Conservation (phyloP, 2,329 filamentous ascomycete genomes). For the Hysterium pulicare region DNA sequence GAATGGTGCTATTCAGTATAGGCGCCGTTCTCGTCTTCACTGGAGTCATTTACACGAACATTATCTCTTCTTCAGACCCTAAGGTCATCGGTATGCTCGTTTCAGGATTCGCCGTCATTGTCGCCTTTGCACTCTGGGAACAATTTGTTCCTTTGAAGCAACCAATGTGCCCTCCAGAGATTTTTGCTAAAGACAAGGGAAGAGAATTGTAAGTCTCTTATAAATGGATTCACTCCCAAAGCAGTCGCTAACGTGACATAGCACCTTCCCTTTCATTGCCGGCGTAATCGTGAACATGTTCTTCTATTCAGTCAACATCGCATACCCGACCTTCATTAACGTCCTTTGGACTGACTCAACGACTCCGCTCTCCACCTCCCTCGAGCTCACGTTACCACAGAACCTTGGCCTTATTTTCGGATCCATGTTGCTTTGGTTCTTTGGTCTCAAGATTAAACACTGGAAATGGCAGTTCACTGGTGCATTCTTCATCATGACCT, state of each 20-base stretch:
- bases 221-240: slow-evolving; percentile 10
- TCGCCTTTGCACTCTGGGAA: slow-evolving; percentile 26
- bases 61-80: slow-evolving; percentile 10
- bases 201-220: slow-evolving; percentile 3
- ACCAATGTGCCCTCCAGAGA: slow-evolving; percentile 1
- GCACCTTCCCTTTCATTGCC: slow-evolving; percentile 43
- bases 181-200: not conserved
- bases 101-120: slow-evolving; percentile 21
- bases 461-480: slow-evolving; percentile 47
- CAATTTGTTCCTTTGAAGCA: slow-evolving; percentile 1
- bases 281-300: slow-evolving; percentile 48
- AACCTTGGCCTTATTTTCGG: slow-evolving; percentile 42
- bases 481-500: slow-evolving; percentile 45
- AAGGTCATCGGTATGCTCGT: slow-evolving; percentile 23
- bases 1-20: slow-evolving; percentile 20
- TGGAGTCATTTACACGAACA: slow-evolving; percentile 24
- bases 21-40: slow-evolving; percentile 17
- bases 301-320: slow-evolving; percentile 45
- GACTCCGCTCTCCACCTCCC: slow-evolving; percentile 25
- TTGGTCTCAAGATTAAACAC: slow-evolving; percentile 40
- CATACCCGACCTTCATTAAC: slow-evolving; percentile 47
- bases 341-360: slow-evolving; percentile 38
- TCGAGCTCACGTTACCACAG: slow-evolving; percentile 41
- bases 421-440: slow-evolving; percentile 38
- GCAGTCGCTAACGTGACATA: slow-evolving; percentile 36